Conservation (phyloP, 2,329 filamentous ascomycete genomes). For the Chalaropsis thielavioides region DNA sequence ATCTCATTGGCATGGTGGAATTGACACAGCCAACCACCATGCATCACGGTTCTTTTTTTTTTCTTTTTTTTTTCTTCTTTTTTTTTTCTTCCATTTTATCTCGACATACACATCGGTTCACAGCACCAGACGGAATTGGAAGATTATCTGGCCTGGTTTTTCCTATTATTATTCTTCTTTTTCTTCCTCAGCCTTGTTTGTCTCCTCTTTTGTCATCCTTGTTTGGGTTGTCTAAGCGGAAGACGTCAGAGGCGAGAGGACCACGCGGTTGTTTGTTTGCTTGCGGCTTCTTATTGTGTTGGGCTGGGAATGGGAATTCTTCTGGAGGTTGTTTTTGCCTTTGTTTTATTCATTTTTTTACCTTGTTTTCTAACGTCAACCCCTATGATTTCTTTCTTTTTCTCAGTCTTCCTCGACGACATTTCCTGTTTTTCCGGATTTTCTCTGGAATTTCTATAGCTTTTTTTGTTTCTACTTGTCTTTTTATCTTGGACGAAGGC, state of each 20-base stretch:
- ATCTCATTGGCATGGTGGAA: neutral
- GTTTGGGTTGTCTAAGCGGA: neutral
- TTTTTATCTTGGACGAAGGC: neutral
- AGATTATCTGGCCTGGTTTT: slow-evolving; percentile 11
- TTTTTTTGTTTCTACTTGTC: neutral
- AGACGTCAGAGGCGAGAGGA: neutral
- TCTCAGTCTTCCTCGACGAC: neutral
- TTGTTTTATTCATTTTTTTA: neutral
- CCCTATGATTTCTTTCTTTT: neutral
- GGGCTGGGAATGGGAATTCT: neutral
- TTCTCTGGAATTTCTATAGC: neutral
- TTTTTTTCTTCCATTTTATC: neutral
- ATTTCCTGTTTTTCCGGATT: neutral
- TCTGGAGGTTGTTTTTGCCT: neutral
- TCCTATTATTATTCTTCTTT: neutral
- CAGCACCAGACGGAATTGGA: slow-evolving; percentile 14
- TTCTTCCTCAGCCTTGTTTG: neutral
- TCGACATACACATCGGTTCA: slow-evolving; percentile 9
- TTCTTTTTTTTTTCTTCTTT: neutral
- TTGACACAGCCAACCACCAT: slow-evolving; percentile 5
- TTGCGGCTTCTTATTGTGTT: neutral
- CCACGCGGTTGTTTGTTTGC: neutral
- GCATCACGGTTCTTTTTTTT: slow-evolving; percentile 6
- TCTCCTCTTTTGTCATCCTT: neutral
- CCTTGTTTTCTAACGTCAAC: neutral